Evolutionary conservation across 2,329 filamentous ascomycete genomes (phyloP), one percentile per base, ranked within the genome.

Genomic region (Ophiostoma perfectum): DNA sequence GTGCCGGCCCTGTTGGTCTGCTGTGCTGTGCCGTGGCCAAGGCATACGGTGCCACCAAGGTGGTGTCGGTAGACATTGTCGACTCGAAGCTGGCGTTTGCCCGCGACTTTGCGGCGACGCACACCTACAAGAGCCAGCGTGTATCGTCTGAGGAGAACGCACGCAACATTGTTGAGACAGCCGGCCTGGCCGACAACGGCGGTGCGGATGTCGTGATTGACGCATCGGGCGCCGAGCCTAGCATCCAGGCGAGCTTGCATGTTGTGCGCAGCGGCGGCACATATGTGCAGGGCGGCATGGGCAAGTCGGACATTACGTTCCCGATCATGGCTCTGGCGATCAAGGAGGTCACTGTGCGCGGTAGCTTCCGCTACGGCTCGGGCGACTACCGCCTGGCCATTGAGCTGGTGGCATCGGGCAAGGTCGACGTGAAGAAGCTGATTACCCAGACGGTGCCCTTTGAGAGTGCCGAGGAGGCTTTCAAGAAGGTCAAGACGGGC

Each of bases 211-310:
- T 87, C 0, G 90, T 91, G 55, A 91, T 95, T 74, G 92, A 95
- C 77, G 91, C 91, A 12, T 90, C 86, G 42, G 91, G 91, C 45
- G 92, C 90, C 1, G 90, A 93, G 79, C 86, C 90, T 0, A 90
- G 87, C 9, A 92, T 94, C 74, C 90, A 93, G 79, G 84, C 90
- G 0, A 86, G 85, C 45, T 84, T 94, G 74, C 89, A 93, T 78
- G 84, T 84, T 27, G 84, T 93, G 39, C 84, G 88, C 71, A 82
- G 82, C 64, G 91, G 91, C 68, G 91, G 91, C 44, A 88, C 85
- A 16, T 94, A 92, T 74, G 89, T 96, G 8, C 92, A 96, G 80
- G 92, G 88, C 70, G 93, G 93, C 68, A 96, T 97, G 92, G 94
- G 94, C 75, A 90, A 90, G 76, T 79, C 87, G 52, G 91, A 97